Percentiles rank a stretch among this genome's conserved stretches.
Evolutionary conservation across 306 rosid genomes (phyloP).

Genomic region (Lablab purpureus): DNA sequence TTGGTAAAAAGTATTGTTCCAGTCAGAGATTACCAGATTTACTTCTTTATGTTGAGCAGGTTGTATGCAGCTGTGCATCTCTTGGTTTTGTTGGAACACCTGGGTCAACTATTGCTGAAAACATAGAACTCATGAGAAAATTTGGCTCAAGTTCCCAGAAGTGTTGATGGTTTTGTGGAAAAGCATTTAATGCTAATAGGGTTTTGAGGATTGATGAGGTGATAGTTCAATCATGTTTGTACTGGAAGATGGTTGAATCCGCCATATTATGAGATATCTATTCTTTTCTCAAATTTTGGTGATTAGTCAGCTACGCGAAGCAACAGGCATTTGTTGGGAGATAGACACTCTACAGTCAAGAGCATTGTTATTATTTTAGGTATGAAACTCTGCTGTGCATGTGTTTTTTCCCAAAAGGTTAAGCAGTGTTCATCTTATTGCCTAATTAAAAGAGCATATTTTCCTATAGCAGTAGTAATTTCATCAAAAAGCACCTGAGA

Average conservation of each 20-base stretch:
- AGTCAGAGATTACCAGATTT: conserved; percentile 59
- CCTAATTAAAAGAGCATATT: neutral
- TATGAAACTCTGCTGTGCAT: neutral
- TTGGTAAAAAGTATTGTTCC: conserved; percentile 60
- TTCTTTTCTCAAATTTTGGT: conserved; percentile 14
- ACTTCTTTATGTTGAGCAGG: conserved; percentile 81
- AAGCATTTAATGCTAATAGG: conserved; percentile 12
- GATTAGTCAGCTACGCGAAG: conserved; percentile 20
- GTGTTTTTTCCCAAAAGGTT: conserved; percentile 21
- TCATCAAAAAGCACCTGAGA: conserved; percentile 13
- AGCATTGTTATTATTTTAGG: conserved; percentile 15
- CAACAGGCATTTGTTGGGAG: conserved; percentile 32
- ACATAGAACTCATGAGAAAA: conserved; percentile 77
- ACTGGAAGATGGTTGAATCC: neutral
- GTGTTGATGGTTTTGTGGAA: conserved; percentile 39
- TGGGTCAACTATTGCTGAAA: conserved; percentile 87
- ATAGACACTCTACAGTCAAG: conserved; percentile 20
- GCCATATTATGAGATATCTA: conserved; percentile 13
- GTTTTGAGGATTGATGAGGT: neutral
- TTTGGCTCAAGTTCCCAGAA: conserved; percentile 53
- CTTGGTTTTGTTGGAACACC: conserved; percentile 92
- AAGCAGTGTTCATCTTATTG: neutral
- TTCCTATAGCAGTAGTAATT: neutral
- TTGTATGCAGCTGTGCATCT: conserved; percentile 82
- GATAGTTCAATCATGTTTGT: neutral